phyloP scores from a whole-genome alignment of 169 alveolate species.

The Cryptosporidium muris region DNA sequence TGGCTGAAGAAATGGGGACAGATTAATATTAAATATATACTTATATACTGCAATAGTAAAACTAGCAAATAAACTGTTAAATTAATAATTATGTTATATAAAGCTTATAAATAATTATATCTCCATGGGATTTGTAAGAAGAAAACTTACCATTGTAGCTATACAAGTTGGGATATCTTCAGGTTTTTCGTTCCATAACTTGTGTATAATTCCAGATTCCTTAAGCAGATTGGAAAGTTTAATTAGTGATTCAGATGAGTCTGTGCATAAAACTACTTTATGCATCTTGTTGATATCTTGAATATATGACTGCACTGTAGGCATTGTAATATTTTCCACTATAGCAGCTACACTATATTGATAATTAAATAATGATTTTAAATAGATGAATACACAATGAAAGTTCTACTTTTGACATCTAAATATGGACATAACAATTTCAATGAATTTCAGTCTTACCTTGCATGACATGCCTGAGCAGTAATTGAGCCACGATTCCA shows the following conservation, averaged over 20 bases:
- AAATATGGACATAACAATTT: background rate
- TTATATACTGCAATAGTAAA: background rate
- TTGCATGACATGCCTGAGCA: constrained; percentile 81
- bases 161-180: constrained; percentile 78
- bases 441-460: constrained; percentile 23
- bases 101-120: too few species aligned
- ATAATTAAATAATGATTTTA: background rate
- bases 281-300: constrained; percentile 74
- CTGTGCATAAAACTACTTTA: constrained; percentile 73
- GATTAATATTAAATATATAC: background rate
- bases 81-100: too few species aligned
- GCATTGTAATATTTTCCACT: constrained; percentile 19
- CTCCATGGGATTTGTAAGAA: background rate
- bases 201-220: constrained; percentile 65
- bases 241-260: constrained; percentile 44
- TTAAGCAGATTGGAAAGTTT: constrained; percentile 58
- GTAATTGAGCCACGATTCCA: constrained; percentile 78
- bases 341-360: constrained; percentile 71
- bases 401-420: background rate
- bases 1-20: constrained; percentile 13
- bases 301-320: constrained; percentile 60
- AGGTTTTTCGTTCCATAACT: constrained; percentile 78
- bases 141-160: constrained; percentile 72
- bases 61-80: background rate
- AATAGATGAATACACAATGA: background rate